A percentile compares a stretch with the other conserved stretches of the same genome.
phyloP scores from a whole-genome alignment of 192 early-diverging fungal species.

The Backusella macrospora region DNA sequence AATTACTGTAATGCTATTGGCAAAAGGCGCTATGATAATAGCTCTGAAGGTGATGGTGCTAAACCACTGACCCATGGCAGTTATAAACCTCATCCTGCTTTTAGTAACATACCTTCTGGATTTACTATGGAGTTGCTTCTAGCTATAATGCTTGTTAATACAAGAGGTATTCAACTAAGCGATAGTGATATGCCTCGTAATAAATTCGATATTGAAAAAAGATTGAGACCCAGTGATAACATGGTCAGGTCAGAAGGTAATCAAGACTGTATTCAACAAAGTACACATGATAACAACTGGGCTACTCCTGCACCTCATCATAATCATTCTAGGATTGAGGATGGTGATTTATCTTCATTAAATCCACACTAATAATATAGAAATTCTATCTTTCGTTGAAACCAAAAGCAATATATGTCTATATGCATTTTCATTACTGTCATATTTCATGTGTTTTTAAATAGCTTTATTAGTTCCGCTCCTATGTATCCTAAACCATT shows the following conservation, averaged over 20 bases:
- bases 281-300: constrained; percentile 18
- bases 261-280: constrained; percentile 11
- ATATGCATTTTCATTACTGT: background rate
- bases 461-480: background rate
- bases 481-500: too few species aligned
- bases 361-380: background rate
- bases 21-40: background rate
- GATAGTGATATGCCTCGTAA: background rate
- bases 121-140: background rate
- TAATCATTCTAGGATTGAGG: background rate
- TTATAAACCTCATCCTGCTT: background rate
- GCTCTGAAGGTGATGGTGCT: background rate
- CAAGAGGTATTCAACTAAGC: background rate
- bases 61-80: background rate
- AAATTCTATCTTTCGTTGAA: background rate
- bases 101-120: background rate
- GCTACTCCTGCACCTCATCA: constrained; percentile 29
- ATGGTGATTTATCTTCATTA: background rate
- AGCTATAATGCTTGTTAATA: background rate
- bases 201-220: background rate
- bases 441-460: background rate
- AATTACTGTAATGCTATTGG: background rate
- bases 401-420: background rate
- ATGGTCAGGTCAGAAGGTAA: background rate
- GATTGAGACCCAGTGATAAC: background rate